Evolutionary conservation across 306 rosid genomes (phyloP).

Genomic region (Canavalia ensiformis): DNA sequence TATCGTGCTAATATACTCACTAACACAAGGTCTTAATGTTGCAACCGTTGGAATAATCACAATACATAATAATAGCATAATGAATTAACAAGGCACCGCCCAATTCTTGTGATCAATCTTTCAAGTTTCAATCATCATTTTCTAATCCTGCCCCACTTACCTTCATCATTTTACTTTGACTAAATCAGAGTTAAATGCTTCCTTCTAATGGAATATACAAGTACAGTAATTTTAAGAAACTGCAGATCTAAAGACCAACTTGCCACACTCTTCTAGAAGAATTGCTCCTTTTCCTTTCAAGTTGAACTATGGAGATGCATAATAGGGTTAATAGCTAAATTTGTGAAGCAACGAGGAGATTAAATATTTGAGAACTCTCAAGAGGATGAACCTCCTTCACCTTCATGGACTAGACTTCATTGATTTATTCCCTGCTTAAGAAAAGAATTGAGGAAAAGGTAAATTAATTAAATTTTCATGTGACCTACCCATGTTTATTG

Average conservation of each 20-base stretch:
- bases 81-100: slow-evolving; percentile 6
- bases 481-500: too few species aligned
- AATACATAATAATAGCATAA: background rate
- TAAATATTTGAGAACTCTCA: too few species aligned
- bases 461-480: too few species aligned
- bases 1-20: background rate
- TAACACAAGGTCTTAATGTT: slow-evolving; percentile 1
- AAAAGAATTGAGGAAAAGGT: too few species aligned
- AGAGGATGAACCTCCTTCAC: too few species aligned
- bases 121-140: background rate
- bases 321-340: too few species aligned
- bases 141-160: background rate
- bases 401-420: too few species aligned
- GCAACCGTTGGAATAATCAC: background rate
- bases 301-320: too few species aligned
- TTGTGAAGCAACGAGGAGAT: too few species aligned
- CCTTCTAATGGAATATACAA: background rate
- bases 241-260: background rate
- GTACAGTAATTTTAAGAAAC: background rate
- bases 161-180: slow-evolving; percentile 15
- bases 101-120: slow-evolving; percentile 10
- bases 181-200: background rate
- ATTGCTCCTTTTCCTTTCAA: too few species aligned
- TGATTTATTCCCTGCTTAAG: too few species aligned
- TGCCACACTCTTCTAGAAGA: background rate